phyloP scores from a whole-genome alignment of 202 grass and related monocot genomes.

The Schoenoplectus tabernaemontani region DNA sequence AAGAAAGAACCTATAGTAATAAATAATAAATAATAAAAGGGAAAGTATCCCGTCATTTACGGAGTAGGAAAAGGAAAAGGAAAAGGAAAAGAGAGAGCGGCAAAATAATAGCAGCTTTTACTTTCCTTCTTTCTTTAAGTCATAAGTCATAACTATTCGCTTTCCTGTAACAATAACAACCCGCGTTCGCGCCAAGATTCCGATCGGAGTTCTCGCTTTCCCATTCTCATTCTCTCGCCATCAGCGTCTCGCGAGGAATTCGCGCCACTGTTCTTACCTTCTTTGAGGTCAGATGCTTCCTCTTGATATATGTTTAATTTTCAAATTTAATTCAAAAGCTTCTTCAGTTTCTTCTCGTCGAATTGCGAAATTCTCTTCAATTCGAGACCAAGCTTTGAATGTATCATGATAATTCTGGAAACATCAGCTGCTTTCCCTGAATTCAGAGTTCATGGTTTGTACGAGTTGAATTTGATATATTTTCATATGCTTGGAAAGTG shows the following conservation, averaged over 20 bases:
- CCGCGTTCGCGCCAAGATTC: constrained; percentile 19
- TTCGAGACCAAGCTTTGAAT: not conserved
- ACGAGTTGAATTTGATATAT: not conserved
- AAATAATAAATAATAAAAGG: too few relatives aligned
- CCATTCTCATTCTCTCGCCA: constrained; percentile 10
- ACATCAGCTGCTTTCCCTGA: not conserved
- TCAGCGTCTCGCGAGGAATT: constrained; percentile 15
- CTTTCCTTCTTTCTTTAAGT: constrained; percentile 28
- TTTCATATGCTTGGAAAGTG: not conserved
- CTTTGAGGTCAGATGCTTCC: not conserved
- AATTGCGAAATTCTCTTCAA: not conserved
- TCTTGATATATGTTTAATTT: not conserved
- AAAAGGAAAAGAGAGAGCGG: constrained; percentile 16
- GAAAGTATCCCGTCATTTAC: constrained; percentile 9
- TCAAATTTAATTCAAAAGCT: not conserved
- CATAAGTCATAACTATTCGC: not conserved
- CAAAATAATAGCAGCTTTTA: constrained; percentile 25
- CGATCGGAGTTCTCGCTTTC: constrained; percentile 17
- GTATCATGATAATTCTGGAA: not conserved
- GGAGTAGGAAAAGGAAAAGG: not conserved
- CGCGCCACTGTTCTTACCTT: not conserved
- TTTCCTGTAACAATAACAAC: constrained; percentile 3
- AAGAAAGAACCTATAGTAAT: constrained; percentile 5
- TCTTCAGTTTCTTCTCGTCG: not conserved
- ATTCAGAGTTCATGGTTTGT: not conserved